Conservation (phyloP, 208 protist species). For the Trypanosoma vivax region DNA sequence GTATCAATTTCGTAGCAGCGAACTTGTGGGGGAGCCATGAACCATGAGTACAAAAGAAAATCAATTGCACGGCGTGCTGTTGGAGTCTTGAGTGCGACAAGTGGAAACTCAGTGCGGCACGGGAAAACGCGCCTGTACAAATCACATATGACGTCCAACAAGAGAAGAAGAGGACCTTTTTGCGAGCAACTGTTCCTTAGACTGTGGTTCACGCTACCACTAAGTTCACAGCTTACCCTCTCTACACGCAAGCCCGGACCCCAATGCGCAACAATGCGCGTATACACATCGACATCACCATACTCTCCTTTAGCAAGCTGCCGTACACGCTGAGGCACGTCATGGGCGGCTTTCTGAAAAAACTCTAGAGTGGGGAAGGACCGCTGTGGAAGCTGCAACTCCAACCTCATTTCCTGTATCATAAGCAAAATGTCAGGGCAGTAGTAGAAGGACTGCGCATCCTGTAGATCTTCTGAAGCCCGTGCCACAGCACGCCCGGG, state of each 20-base stretch:
- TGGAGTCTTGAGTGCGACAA: conserved; percentile 21
- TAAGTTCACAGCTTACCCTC: conserved; percentile 33
- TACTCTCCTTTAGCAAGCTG: conserved; percentile 24
- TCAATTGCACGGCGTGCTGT: conserved; percentile 27
- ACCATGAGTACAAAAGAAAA: conserved; percentile 65
- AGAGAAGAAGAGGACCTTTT: conserved; percentile 23
- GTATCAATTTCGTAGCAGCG: conserved; percentile 44
- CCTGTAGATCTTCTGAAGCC: not conserved
- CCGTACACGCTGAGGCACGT: conserved; percentile 29
- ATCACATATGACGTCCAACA: conserved; percentile 23
- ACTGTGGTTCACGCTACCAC: too few species aligned
- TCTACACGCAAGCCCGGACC: conserved; percentile 18
- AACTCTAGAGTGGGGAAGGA: conserved; percentile 48
- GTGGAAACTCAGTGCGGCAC: conserved; percentile 5
- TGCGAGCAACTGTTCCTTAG: too few species aligned
- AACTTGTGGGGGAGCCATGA: conserved; percentile 47
- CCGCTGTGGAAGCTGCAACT: conserved; percentile 21
- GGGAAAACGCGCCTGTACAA: conserved; percentile 28
- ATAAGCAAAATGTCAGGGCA: conserved; percentile 45
- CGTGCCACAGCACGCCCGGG: conserved; percentile 1
- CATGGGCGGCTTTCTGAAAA: conserved; percentile 46
- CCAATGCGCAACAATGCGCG: conserved; percentile 37
- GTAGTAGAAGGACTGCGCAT: conserved; percentile 17
- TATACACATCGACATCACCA: conserved; percentile 55
- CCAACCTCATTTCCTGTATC: conserved; percentile 33